A percentile compares a stretch with the other conserved stretches of the same genome.
Evolutionary conservation across 176 grass and related monocot genomes (phyloP).

Genomic region (Cenchrus americanus): DNA sequence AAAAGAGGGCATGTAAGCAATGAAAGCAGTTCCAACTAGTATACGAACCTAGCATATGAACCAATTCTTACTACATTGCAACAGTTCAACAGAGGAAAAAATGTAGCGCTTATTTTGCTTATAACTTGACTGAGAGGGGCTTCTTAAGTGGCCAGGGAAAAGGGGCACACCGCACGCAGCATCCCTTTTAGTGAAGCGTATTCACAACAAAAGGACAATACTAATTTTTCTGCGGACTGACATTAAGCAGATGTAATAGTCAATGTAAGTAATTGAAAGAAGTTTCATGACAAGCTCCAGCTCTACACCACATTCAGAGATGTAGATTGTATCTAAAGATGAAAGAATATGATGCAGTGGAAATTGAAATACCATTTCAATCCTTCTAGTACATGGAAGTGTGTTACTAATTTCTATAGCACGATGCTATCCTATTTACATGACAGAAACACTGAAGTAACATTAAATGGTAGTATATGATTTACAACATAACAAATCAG

Average conservation of each 20-base stretch:
- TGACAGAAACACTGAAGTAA: neutral
- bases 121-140: neutral
- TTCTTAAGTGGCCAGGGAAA: conserved; percentile 1
- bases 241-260: neutral
- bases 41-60: conserved; percentile 24
- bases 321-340: neutral
- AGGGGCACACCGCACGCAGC: neutral
- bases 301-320: conserved; percentile 18
- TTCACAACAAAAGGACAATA: conserved; percentile 16
- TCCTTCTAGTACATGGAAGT: neutral
- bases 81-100: conserved; percentile 5
- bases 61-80: conserved; percentile 2
- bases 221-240: neutral
- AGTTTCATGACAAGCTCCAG: conserved; percentile 12
- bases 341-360: neutral
- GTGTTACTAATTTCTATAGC: neutral
- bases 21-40: neutral
- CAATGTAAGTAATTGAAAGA: neutral
- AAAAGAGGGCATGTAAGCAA: conserved; percentile 31
- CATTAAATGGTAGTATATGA: neutral
- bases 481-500: neutral
- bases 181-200: neutral
- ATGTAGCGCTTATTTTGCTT: neutral
- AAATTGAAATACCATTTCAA: conserved; percentile 14
- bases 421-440: neutral